Evolutionary conservation across 1,284 basidiomycete genomes (phyloP).

Genomic region (Puccinia novopanici): DNA sequence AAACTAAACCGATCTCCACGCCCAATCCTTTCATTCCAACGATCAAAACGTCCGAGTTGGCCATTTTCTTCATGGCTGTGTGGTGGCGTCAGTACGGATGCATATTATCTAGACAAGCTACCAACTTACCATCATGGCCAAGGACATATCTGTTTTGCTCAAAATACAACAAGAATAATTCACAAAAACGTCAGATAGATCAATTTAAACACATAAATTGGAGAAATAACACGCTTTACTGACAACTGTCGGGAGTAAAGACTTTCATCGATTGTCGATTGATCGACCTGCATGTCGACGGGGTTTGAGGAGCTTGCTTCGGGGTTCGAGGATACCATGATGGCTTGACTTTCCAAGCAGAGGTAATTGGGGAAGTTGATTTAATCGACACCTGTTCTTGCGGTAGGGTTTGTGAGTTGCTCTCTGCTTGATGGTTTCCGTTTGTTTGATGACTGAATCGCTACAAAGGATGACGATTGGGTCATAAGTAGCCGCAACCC

Average conservation of each 20-base stretch:
- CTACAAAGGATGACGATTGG: no score
- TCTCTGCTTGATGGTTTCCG: no score
- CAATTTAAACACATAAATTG: not conserved
- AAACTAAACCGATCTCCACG: slow-evolving; percentile 81
- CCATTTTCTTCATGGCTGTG: slow-evolving; percentile 96
- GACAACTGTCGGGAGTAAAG: slow-evolving; percentile 94
- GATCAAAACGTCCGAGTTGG: slow-evolving; percentile 89
- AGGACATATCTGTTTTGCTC: slow-evolving; percentile 75
- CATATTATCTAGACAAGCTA: not conserved
- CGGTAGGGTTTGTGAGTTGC: no score
- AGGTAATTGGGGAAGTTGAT: not conserved
- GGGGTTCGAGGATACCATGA: slow-evolving; percentile 26
- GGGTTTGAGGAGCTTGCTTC: slow-evolving; percentile 21
- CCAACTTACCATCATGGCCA: slow-evolving; percentile 80
- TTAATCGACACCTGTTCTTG: no score
- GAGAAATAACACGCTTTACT: slow-evolving; percentile 59
- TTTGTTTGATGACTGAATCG: no score
- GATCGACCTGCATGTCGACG: slow-evolving; percentile 48
- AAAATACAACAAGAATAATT: not conserved
- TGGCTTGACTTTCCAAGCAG: slow-evolving; percentile 1
- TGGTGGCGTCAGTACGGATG: slow-evolving; percentile 1
- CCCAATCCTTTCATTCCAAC: slow-evolving; percentile 91
- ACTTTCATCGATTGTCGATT: slow-evolving; percentile 55
- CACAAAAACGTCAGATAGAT: slow-evolving; percentile 40
- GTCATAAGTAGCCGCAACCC: no score